These are phyloP conservation scores for Orbilia ellipsospora DNA, from an alignment of 2,329 filamentous ascomycete species.

Conservation along the genomic window DNA sequence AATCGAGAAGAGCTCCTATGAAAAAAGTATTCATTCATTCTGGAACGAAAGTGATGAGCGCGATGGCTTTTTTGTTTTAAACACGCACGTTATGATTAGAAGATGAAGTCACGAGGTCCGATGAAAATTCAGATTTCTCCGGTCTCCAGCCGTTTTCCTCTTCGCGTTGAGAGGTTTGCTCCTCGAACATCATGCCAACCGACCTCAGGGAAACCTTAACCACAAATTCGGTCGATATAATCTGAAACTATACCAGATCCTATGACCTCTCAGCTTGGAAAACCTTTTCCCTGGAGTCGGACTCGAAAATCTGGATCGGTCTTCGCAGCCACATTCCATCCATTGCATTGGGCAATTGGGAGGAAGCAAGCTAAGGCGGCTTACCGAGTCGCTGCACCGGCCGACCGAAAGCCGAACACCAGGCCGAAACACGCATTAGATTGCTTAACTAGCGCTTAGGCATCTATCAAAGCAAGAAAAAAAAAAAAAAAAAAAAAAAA, in stretches of 20 bases:
- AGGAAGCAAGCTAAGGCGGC: too few relatives aligned
- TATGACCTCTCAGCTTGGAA: constrained; percentile 20
- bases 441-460: too few relatives aligned
- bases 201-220: background rate
- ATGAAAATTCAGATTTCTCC: constrained; percentile 8
- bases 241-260: constrained; percentile 21
- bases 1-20: constrained; percentile 8
- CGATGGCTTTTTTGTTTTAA: background rate
- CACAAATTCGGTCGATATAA: constrained; percentile 17
- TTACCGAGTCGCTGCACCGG: too few relatives aligned
- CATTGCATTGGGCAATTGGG: too few relatives aligned
- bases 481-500: too few relatives aligned
- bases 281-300: too few relatives aligned
- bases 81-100: constrained; percentile 15
- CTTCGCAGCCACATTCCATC: too few relatives aligned
- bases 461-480: too few relatives aligned
- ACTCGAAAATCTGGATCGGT: too few relatives aligned
- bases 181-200: background rate
- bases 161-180: constrained; percentile 14
- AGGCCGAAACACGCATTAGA: too few relatives aligned
- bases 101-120: constrained; percentile 30
- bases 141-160: constrained; percentile 20
- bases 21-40: background rate
- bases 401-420: too few relatives aligned
- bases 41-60: background rate